phyloP scores from a whole-genome alignment of 352 stramenopile genomes.

The Globisporangium takayamanum region DNA sequence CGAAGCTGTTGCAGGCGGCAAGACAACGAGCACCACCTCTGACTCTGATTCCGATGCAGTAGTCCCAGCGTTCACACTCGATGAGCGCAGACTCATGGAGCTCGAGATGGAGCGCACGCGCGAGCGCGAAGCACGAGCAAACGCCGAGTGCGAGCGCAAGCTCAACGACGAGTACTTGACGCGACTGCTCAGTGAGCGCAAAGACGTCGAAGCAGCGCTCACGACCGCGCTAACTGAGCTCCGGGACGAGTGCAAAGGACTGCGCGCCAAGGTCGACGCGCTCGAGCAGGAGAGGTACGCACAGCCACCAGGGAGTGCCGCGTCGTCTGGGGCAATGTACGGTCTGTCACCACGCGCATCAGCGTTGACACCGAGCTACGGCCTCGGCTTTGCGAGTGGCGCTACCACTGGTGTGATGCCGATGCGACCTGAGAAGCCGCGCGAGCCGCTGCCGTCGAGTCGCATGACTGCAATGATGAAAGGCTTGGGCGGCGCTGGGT shows the following conservation, averaged over 20 bases:
- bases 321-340: conserved; percentile 6
- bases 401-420: conserved; percentile 16
- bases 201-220: conserved; percentile 43
- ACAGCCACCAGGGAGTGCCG: conserved; percentile 8
- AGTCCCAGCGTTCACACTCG: conserved; percentile 21
- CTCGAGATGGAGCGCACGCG: conserved; percentile 35
- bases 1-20: conserved; percentile 13
- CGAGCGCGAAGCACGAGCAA: conserved; percentile 23
- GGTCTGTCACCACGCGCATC: conserved; percentile 8
- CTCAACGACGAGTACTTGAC: conserved; percentile 42
- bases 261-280: conserved; percentile 32
- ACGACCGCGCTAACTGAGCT: conserved; percentile 23
- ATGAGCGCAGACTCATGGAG: conserved; percentile 30
- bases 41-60: not conserved
- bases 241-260: conserved; percentile 28
- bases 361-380: conserved; percentile 8
- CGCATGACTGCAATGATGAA: conserved; percentile 5
- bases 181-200: conserved; percentile 42
- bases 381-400: not conserved
- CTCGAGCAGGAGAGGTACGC: conserved; percentile 31
- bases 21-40: not conserved
- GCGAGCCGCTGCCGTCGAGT: conserved; percentile 11
- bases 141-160: conserved; percentile 26
- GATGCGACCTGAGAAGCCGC: conserved; percentile 48
- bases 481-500: conserved; percentile 20